phyloP scores from a whole-genome alignment of 306 rosid genomes.

The Fragaria ananassa region DNA sequence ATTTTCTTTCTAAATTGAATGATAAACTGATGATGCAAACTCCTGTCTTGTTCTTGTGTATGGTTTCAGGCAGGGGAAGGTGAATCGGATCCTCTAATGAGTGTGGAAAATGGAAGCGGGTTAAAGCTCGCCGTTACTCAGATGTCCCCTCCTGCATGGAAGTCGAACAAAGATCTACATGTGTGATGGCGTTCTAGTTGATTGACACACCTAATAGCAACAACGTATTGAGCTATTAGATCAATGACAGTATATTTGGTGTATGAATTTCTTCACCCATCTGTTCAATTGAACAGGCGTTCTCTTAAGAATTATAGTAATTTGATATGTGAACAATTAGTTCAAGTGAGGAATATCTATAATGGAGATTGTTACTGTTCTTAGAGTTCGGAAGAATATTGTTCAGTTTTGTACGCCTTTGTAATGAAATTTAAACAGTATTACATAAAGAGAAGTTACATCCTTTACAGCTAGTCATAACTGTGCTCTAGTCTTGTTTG shows the following conservation, averaged over 20 bases:
- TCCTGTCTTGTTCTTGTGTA: constrained; percentile 9
- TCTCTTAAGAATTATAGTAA: constrained; percentile 27
- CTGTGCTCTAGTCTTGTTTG: not conserved
- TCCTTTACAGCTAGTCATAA: not conserved
- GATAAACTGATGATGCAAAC: constrained; percentile 10
- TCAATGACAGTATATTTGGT: constrained; percentile 24
- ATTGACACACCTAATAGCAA: constrained; percentile 15
- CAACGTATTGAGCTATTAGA: constrained; percentile 15
- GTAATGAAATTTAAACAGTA: not conserved
- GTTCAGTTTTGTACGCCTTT: constrained; percentile 18
- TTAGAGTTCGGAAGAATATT: not conserved
- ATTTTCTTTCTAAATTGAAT: not conserved
- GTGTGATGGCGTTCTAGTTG: constrained; percentile 34
- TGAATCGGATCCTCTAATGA: constrained; percentile 62
- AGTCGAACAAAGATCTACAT: constrained; percentile 55
- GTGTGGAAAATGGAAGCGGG: constrained; percentile 52
- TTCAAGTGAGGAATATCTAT: constrained; percentile 28
- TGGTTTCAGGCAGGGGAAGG: constrained; percentile 59
- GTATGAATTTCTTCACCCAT: constrained; percentile 30
- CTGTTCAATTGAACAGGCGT: constrained; percentile 21
- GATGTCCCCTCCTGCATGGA: constrained; percentile 57
- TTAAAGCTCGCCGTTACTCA: constrained; percentile 32
- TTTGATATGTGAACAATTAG: constrained; percentile 32
- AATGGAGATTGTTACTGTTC: constrained; percentile 22
- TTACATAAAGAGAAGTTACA: not conserved